Evolutionary conservation across 306 rosid species (phyloP).

Genomic region (Oemleria cerasiformis): DNA sequence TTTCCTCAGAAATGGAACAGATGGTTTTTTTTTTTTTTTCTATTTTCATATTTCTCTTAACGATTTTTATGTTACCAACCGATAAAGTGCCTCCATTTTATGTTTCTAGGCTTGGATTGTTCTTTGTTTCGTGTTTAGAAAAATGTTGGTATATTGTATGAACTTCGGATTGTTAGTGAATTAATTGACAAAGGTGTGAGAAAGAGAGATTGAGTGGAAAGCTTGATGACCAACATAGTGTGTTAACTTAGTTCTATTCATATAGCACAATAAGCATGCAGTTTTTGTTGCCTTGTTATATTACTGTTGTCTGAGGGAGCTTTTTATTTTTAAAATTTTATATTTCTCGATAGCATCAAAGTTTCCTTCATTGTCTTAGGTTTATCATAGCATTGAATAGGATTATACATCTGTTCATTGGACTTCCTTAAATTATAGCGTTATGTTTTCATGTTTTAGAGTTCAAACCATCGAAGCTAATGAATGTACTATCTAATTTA

Average conservation of each 20-base stretch:
- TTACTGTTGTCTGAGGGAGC: not conserved
- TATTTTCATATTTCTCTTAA: not conserved
- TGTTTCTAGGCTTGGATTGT: conserved; percentile 5
- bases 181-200: not conserved
- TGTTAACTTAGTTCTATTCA: not conserved
- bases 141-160: not conserved
- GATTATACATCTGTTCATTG: not conserved
- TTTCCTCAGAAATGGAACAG: not conserved
- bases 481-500: not conserved
- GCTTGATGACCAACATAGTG: not conserved
- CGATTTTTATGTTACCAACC: not conserved
- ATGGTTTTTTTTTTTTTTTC: too few relatives aligned
- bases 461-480: not conserved
- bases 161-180: not conserved
- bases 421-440: not conserved
- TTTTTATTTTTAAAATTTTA: not conserved
- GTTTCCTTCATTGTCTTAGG: not conserved
- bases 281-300: not conserved
- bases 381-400: not conserved
- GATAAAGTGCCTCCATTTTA: not conserved
- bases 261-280: not conserved
- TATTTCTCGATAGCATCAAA: not conserved
- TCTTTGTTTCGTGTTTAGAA: not conserved
- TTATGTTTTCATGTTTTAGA: not conserved
- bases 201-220: not conserved